Evolutionary conservation across 1,284 basidiomycete species (phyloP), one percentile per base, ranked within the genome.

Genomic region (Boletus semigastroideus): DNA sequence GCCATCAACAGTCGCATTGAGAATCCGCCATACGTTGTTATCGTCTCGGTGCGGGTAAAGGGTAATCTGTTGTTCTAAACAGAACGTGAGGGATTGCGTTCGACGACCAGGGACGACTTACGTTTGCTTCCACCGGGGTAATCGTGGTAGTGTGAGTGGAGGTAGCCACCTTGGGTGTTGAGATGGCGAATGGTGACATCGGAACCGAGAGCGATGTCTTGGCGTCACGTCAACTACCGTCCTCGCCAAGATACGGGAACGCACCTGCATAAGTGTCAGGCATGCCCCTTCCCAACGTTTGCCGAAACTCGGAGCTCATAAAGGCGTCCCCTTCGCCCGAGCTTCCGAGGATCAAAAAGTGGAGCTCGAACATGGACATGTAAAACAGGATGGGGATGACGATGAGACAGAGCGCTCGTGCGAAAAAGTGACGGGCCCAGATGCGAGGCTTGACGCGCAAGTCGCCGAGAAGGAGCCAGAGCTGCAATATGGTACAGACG

Each of bases 281-380:
- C 95, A 98, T 98, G 16, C 86, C 82, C 52, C 88, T 86, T n/a
- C 87, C 78, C 9, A 99, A 78, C 0, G 95, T 98, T 67, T 98
- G 95, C 72, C 98, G 95, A 75, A 99, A 99, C 64, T 94, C 93
- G 13, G 94, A 92, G 74, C 90, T 95, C 97, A 99, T 99, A 73
- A 99, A 99, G 1, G 94, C 93, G 69, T 99, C 97, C 1, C 97
- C 97, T 53, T 98, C 94, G 31, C 97, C 97, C 3, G 91, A 90
- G 69, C 86, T 89, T 64, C 84, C 82, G 31, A 99, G 77, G 57
- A 99, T 82, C 67, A 85, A 72, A 72, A 99, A 96, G 70, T 99
- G 97, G 48, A 99, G 86, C 68, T 87, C 80, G 74, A 99, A 99
- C 86, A 94, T 95, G 64, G 77, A 70, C 88, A 98, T 92, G 76